A percentile compares a stretch with the other conserved stretches of the same genome.
Conservation (phyloP, 2,329 filamentous ascomycete genomes). For the Sarocladiaceae sp. region DNA sequence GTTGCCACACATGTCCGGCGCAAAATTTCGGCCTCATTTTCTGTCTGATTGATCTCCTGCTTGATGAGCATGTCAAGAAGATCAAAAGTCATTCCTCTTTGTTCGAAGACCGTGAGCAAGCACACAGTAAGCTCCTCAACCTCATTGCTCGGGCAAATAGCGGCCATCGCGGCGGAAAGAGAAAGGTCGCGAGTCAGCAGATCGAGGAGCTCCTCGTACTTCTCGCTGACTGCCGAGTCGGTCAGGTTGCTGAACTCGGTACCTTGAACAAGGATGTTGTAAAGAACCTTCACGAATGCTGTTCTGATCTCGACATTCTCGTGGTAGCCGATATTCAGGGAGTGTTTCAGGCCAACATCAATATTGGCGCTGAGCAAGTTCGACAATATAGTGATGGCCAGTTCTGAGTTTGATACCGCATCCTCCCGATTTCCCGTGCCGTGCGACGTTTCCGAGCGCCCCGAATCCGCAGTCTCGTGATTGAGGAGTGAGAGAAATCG, state of each 20-base stretch:
- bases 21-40: constrained; percentile 64
- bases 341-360: constrained; percentile 67
- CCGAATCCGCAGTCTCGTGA: constrained; percentile 45
- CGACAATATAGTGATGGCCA: constrained; percentile 64
- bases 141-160: constrained; percentile 63
- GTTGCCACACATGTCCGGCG: constrained; percentile 68
- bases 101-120: constrained; percentile 66
- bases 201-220: constrained; percentile 63
- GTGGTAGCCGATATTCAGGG: constrained; percentile 66
- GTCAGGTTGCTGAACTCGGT: constrained; percentile 67
- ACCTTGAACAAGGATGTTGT: constrained; percentile 67
- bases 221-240: constrained; percentile 63
- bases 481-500: constrained; percentile 63
- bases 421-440: constrained; percentile 47
- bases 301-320: constrained; percentile 66
- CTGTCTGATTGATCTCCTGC: constrained; percentile 65
- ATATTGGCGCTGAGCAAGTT: constrained; percentile 69
- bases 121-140: constrained; percentile 67
- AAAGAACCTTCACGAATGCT: constrained; percentile 66
- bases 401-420: constrained; percentile 50
- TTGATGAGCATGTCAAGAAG: constrained; percentile 64
- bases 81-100: constrained; percentile 57
- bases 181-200: constrained; percentile 59
- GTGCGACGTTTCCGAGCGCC: constrained; percentile 21
- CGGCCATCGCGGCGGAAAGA: constrained; percentile 59